Percentiles rank a stretch among this genome's conserved stretches.
Conservation (phyloP, 331 rosid genomes). For the Quercus phellos region DNA sequence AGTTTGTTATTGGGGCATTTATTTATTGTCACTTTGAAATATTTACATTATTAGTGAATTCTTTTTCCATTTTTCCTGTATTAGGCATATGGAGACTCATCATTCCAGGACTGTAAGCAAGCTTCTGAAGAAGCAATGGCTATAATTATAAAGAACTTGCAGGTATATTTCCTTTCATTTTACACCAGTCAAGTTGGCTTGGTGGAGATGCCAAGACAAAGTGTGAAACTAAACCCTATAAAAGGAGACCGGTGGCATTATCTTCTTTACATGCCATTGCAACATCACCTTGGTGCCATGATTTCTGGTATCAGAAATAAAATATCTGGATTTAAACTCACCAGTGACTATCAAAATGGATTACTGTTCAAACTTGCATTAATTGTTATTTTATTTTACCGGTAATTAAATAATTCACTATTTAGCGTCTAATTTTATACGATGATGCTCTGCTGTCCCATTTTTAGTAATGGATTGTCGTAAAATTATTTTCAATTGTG, state of each 20-base stretch:
- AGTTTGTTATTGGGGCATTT: not conserved
- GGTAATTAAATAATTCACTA: not conserved
- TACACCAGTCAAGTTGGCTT: constrained; percentile 1
- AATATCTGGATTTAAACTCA: not conserved
- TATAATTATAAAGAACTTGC: constrained; percentile 58
- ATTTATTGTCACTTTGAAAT: not conserved
- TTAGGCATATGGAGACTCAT: constrained; percentile 87
- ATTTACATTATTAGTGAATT: constrained; percentile 13
- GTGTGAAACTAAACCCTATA: constrained; percentile 2
- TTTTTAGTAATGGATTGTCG: not conserved
- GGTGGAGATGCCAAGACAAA: constrained; percentile 6
- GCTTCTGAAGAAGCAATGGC: constrained; percentile 93
- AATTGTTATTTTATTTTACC: not conserved
- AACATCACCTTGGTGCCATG: not conserved
- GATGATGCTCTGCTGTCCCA: not conserved
- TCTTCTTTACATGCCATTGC: not conserved
- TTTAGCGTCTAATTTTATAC: not conserved
- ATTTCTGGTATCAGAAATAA: not conserved
- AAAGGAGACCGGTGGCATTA: not conserved
- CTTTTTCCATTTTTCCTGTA: constrained; percentile 14
- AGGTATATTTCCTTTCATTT: constrained; percentile 44
- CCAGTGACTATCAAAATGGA: too few relatives aligned
- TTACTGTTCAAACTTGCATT: too few relatives aligned
- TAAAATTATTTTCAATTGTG: not conserved
- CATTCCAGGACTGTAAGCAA: constrained; percentile 82